These are phyloP conservation scores for Ophiosphaerella korrae DNA, from an alignment of 2,329 filamentous ascomycete genomes.

Conservation along the genomic window DNA sequence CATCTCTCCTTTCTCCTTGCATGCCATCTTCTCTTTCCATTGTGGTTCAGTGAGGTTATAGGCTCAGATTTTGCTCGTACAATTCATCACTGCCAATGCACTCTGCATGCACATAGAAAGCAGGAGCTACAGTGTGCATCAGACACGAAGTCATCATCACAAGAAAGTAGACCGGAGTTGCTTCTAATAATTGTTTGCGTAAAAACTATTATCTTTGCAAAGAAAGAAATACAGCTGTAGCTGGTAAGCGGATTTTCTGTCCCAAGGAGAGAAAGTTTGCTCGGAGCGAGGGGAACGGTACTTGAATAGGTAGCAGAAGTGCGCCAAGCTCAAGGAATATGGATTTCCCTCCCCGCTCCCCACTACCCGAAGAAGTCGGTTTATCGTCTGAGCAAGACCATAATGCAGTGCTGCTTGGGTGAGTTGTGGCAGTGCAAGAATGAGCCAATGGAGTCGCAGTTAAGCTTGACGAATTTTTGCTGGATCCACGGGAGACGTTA, in stretches of 20 bases:
- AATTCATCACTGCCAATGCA: slow-evolving; percentile 12
- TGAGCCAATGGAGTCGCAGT: too few relatives aligned
- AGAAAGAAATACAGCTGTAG: slow-evolving; percentile 13
- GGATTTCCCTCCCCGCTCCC: background rate
- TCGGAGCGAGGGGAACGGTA: slow-evolving; percentile 5
- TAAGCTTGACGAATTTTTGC: too few relatives aligned
- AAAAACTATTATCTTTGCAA: slow-evolving; percentile 10
- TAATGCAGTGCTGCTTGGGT: too few relatives aligned
- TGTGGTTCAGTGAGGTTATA: slow-evolving; percentile 10
- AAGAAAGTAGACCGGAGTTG: slow-evolving; percentile 12
- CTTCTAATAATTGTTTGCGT: slow-evolving; percentile 7
- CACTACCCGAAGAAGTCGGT: background rate
- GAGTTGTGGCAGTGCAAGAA: too few relatives aligned
- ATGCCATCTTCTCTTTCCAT: slow-evolving; percentile 9
- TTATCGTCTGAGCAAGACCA: slow-evolving; percentile 1
- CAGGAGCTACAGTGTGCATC: slow-evolving; percentile 12
- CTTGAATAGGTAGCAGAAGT: slow-evolving; percentile 6
- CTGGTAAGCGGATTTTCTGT: slow-evolving; percentile 5
- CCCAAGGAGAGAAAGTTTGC: slow-evolving; percentile 5
- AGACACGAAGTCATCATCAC: slow-evolving; percentile 14
- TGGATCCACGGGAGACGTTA: too few relatives aligned
- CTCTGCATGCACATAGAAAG: slow-evolving; percentile 9
- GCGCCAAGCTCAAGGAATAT: slow-evolving; percentile 4
- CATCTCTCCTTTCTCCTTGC: slow-evolving; percentile 6
- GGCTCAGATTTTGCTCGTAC: slow-evolving; percentile 14